phyloP scores from a whole-genome alignment of 73 alveolate genomes.

The Paramecium caudatum region DNA sequence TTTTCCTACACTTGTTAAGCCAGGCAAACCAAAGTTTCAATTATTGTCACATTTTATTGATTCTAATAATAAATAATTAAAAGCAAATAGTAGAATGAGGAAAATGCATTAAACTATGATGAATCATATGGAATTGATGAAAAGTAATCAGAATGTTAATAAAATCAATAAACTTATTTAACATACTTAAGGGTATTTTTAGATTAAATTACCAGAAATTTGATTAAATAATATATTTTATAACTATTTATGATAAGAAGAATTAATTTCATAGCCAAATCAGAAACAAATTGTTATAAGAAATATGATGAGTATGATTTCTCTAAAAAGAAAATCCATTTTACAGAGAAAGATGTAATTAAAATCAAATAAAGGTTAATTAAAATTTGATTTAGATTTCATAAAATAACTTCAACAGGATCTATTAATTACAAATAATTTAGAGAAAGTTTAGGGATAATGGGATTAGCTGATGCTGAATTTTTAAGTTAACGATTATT shows the following conservation, averaged over 20 bases:
- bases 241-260: background rate
- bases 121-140: background rate
- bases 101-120: constrained; percentile 41
- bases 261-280: background rate
- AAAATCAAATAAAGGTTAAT: constrained; percentile 39
- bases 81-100: constrained; percentile 27
- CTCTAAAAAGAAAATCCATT: background rate
- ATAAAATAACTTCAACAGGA: background rate
- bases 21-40: constrained; percentile 2
- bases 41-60: background rate
- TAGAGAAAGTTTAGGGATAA: constrained; percentile 32
- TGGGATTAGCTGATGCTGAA: constrained; percentile 55
- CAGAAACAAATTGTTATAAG: background rate
- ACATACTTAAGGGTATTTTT: background rate
- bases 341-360: background rate
- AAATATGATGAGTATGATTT: constrained; percentile 29
- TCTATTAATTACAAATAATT: constrained; percentile 23
- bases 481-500: constrained; percentile 30
- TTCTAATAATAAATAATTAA: background rate
- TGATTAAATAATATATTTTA: background rate
- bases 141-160: constrained; percentile 5
- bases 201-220: constrained; percentile 35
- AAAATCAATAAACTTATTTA: constrained; percentile 1
- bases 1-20: background rate
- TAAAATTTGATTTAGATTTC: constrained; percentile 16